phyloP scores from a whole-genome alignment of 1,284 basidiomycete genomes.

The Xerocomus amazonicus region DNA sequence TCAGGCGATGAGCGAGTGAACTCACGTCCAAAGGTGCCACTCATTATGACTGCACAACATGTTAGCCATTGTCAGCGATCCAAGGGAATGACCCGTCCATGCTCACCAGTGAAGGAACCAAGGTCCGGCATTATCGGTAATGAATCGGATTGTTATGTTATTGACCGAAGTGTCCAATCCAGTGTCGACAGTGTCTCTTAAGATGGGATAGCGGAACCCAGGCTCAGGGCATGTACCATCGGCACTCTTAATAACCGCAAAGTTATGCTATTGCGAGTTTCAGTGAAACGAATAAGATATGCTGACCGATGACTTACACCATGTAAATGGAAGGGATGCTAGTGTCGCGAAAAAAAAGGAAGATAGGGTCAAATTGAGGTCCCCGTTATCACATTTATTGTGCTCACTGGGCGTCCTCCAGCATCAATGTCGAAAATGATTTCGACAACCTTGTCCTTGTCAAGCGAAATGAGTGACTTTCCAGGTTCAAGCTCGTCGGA shows the following conservation, averaged over 20 bases:
- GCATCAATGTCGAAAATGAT: constrained; percentile 21
- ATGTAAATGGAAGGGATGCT: constrained; percentile 35
- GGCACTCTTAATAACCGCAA: constrained; percentile 19
- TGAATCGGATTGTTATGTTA: not conserved
- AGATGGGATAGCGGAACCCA: not conserved
- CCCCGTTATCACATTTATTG: not conserved
- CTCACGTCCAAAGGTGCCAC: not conserved
- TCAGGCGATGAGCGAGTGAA: not conserved
- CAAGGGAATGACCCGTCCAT: not conserved
- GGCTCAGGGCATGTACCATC: not conserved
- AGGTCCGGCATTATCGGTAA: not conserved
- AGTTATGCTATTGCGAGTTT: constrained; percentile 11
- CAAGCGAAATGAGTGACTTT: constrained; percentile 20
- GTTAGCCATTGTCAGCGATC: not conserved
- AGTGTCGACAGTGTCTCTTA: not conserved
- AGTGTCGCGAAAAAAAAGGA: not conserved
- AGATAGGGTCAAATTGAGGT: not conserved
- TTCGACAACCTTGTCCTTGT: constrained; percentile 35
- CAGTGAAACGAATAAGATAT: not conserved
- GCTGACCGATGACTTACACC: constrained; percentile 16
- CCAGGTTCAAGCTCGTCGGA: not conserved
- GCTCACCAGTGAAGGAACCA: not conserved
- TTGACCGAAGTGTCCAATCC: not conserved
- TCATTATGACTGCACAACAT: not conserved
- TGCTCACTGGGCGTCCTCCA: constrained; percentile 12